Percentiles rank a stretch among this genome's conserved stretches.
Evolutionary conservation across 129 eudicot species (phyloP).

Genomic region (Artemisia argyi): DNA sequence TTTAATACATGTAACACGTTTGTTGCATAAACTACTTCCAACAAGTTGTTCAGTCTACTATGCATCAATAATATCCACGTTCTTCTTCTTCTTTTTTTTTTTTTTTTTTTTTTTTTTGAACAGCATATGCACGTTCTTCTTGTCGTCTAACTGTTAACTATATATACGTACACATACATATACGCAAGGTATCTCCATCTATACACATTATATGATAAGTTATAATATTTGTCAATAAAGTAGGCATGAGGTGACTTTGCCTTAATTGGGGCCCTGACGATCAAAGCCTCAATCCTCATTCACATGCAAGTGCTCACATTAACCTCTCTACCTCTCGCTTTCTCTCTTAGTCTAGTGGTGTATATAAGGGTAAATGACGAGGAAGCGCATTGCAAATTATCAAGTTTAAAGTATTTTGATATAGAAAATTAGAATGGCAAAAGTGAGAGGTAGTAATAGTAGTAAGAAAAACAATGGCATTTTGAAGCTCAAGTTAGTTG

Average conservation of each 20-base stretch:
- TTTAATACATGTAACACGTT: background rate
- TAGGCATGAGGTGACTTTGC: slow-evolving; percentile 36
- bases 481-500: slow-evolving; percentile 23
- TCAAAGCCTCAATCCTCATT: slow-evolving; percentile 22
- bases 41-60: background rate
- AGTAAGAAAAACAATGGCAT: slow-evolving; percentile 34
- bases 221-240: slow-evolving; percentile 14
- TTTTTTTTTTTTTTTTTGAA: no score
- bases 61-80: background rate
- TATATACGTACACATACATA: background rate
- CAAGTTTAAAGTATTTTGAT: slow-evolving; percentile 4
- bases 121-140: background rate
- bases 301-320: slow-evolving; percentile 33
- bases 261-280: slow-evolving; percentile 23
- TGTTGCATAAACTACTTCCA: background rate
- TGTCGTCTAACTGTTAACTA: background rate
- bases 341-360: background rate
- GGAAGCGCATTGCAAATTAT: slow-evolving; percentile 16
- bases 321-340: background rate
- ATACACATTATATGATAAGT: background rate
- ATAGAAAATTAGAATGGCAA: slow-evolving; percentile 24
- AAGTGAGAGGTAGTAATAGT: slow-evolving; percentile 24
- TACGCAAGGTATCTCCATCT: background rate
- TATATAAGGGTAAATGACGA: slow-evolving; percentile 25
- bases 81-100: no score